These are phyloP conservation scores for Chlamydomonas sphaeroides DNA, from an alignment of 139 green algal genomes.

Conservation along the genomic window DNA sequence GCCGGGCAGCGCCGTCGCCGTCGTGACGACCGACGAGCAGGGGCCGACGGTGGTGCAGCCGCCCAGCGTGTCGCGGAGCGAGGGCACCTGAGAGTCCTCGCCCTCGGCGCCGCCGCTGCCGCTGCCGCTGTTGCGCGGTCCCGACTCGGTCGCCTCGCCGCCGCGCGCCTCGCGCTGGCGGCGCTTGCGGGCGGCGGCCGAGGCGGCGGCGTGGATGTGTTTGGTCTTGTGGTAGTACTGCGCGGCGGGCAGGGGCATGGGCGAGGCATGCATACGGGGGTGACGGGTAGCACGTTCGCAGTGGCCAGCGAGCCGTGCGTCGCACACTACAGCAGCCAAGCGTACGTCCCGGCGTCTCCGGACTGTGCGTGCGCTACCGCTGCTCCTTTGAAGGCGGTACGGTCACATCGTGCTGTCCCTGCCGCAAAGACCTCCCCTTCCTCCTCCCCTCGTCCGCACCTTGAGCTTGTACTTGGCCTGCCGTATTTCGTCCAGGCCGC, in stretches of 20 bases:
- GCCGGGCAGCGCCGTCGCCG: neutral
- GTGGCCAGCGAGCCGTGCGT: too few species aligned
- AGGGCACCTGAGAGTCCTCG: neutral
- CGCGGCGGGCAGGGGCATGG: too few species aligned
- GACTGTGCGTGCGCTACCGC: too few species aligned
- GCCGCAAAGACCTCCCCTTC: too few species aligned
- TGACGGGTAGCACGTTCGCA: too few species aligned
- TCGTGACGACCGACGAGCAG: neutral
- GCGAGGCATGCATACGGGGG: too few species aligned
- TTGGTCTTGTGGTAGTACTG: slow-evolving; percentile 50
- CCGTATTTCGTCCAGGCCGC: slow-evolving; percentile 31
- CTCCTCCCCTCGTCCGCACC: too few species aligned
- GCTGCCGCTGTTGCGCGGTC: neutral
- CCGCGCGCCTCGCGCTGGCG: neutral
- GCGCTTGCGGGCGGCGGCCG: slow-evolving; percentile 4
- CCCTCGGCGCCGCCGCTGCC: neutral
- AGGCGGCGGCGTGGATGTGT: slow-evolving; percentile 18
- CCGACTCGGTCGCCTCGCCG: too few species aligned
- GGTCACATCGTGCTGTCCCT: too few species aligned
- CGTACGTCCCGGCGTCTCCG: too few species aligned
- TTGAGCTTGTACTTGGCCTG: slow-evolving; percentile 49
- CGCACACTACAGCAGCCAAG: too few species aligned
- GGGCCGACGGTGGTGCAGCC: neutral
- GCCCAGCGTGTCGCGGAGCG: neutral
- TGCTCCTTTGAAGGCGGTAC: too few species aligned